A percentile compares a stretch with the other conserved stretches of the same genome.
Evolutionary conservation across 164 flowering plant genomes (phyloP).

Genomic region (Dillenia turbinata): DNA sequence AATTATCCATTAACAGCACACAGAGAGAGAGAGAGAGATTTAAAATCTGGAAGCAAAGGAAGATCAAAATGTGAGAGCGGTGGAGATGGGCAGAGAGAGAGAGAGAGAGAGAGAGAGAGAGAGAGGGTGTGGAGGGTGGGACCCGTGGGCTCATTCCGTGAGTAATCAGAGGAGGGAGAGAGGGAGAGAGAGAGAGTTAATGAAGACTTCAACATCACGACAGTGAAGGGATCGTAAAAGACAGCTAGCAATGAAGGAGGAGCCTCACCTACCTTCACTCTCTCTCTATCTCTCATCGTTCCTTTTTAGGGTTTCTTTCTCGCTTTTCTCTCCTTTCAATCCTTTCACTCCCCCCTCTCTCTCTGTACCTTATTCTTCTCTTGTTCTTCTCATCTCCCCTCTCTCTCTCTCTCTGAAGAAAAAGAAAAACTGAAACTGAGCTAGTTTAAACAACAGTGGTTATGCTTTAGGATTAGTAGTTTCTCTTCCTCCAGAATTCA

Average conservation of each 20-base stretch:
- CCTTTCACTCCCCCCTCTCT: not conserved
- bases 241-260: constrained; percentile 68
- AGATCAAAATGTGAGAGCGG: constrained; percentile 1
- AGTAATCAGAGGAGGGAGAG: not conserved
- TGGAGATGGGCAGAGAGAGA: not conserved
- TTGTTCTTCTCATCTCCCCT: no score
- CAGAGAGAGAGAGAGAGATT: no score
- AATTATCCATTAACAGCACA: no score
- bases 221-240: constrained; percentile 33
- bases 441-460: no score
- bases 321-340: constrained; percentile 8
- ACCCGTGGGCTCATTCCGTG: constrained; percentile 14
- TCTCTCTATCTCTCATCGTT: constrained; percentile 6
- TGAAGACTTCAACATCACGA: constrained; percentile 55
- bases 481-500: no score
- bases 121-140: constrained; percentile 12
- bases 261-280: constrained; percentile 53
- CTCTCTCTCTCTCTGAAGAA: no score
- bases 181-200: constrained; percentile 1
- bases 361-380: not conserved
- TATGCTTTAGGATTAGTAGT: no score
- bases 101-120: not conserved
- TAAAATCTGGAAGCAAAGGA: not conserved
- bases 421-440: no score
- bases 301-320: constrained; percentile 21